Percentiles rank a stretch among this genome's conserved stretches.
Evolutionary conservation across 129 eudicot species (phyloP).

Genomic region (Chrysanthemum lavandulifolium): DNA sequence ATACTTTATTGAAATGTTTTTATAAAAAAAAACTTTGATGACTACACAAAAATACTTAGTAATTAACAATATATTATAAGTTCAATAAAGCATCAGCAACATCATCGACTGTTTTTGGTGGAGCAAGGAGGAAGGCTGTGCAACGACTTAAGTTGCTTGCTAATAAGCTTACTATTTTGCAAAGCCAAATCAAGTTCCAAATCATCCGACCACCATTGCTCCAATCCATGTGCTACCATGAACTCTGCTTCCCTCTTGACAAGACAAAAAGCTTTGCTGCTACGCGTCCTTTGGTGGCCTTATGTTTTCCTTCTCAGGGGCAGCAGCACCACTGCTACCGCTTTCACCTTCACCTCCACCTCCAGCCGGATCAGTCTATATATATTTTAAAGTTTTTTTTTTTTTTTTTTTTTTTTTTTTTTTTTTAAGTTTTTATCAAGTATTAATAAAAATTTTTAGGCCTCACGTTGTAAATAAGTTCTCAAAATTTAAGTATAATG

Average conservation of each 20-base stretch:
- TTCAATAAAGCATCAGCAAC: slow-evolving; percentile 10
- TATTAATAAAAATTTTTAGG: no score
- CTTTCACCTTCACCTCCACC: slow-evolving; percentile 26
- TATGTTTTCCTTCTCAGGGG: slow-evolving; percentile 60
- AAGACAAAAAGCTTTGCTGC: slow-evolving; percentile 80
- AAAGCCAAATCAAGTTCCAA: slow-evolving; percentile 77
- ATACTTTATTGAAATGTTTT: slow-evolving; percentile 12
- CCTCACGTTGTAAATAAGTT: no score
- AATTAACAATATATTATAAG: not conserved
- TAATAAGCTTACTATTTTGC: slow-evolving; percentile 73
- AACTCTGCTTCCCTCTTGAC: slow-evolving; percentile 87
- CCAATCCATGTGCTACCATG: slow-evolving; percentile 86
- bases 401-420: no score
- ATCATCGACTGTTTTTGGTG: slow-evolving; percentile 20
- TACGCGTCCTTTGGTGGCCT: slow-evolving; percentile 34
- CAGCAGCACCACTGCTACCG: slow-evolving; percentile 17
- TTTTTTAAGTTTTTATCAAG: no score
- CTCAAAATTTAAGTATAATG: no score
- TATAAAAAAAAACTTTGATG: slow-evolving; percentile 9
- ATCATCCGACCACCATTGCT: slow-evolving; percentile 99
- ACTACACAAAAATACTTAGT: not conserved
- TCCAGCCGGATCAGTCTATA: slow-evolving; percentile 59
- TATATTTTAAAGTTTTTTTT: no score
- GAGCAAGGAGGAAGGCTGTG: slow-evolving; percentile 52
- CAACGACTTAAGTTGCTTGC: slow-evolving; percentile 76